Evolutionary conservation across 805 yeast genomes (phyloP), one percentile per base, ranked within the genome.

Genomic region (Candida golubevii): DNA sequence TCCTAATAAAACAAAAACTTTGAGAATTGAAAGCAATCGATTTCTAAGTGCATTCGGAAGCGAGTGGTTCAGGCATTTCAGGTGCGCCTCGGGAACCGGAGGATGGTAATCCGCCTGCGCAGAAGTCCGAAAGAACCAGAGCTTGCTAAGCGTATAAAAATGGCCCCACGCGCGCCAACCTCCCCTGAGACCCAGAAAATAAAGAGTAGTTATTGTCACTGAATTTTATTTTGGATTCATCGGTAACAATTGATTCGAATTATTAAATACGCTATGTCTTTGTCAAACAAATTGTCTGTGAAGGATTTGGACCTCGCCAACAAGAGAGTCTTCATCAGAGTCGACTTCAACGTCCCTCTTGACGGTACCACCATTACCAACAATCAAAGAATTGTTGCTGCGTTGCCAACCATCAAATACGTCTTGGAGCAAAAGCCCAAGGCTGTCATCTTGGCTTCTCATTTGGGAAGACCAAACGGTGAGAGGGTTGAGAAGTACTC

Each of bases 331-430:
- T 90, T 93, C 77, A 91, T 93, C 80, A 87, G 99, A 77, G 99
- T 95, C 53, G 97, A 91, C 71, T 86, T 86, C 80, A 86, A 86
- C 75, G 95, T 86, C 55, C 95, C 95, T 67, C 82, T 93, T 61
- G 98, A 93, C 66, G 98, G 97, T 59, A 80, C 79, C 63, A 90
- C 83, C 67, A 93, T 93, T 79, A 95, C 99, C 77, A 93, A 95
- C 83, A 95, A 93, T 79, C 98, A 93, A 78, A 85, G 99, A 77
- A 93, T 93, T 65, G 98, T 90, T 62, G 99, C 99, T 68, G 99
- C 99, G 58, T 75, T 95, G 62, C 99, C 99, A 71, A 91, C 99
- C 59, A 93, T 93, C 77, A 72, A 95, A 74, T 93, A 91, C 70
- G 97, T 91, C 43, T 75, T 86, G 67, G 91, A 87, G 66, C 84